Conservation (phyloP, 306 rosid genomes). For the Dryas octopetala region DNA sequence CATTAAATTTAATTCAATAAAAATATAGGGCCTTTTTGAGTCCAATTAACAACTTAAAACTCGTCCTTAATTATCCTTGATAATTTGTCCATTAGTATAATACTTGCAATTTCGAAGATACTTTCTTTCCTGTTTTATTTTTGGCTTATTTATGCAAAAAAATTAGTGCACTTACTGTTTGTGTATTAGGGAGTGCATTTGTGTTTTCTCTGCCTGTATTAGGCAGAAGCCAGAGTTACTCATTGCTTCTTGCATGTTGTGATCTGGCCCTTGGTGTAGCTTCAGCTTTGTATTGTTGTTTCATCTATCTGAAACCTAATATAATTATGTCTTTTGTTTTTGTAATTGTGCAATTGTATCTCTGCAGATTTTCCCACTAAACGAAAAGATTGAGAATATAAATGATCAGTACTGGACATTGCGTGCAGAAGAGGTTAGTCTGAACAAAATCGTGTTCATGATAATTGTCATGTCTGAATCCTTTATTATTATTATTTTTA, state of each 20-base stretch:
- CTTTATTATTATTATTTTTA: neutral
- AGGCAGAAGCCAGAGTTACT: neutral
- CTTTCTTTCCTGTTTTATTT: too few relatives aligned
- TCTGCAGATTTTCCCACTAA: conserved; percentile 53
- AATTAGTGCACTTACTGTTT: neutral
- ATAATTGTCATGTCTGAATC: neutral
- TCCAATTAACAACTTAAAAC: too few relatives aligned
- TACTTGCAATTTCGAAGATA: too few relatives aligned
- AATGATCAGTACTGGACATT: conserved; percentile 75
- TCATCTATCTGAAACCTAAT: neutral
- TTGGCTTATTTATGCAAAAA: too few relatives aligned
- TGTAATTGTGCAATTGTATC: conserved; percentile 1
- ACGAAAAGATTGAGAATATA: conserved; percentile 63
- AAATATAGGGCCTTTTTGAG: too few relatives aligned
- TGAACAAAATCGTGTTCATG: neutral
- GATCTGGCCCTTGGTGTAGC: neutral
- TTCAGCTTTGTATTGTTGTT: neutral
- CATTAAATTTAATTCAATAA: too few relatives aligned
- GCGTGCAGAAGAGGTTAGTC: conserved; percentile 67
- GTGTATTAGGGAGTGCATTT: neutral
- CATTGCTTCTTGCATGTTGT: neutral
- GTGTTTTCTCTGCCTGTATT: neutral
- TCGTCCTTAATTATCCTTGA: too few relatives aligned
- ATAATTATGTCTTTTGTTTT: neutral
- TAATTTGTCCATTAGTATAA: too few relatives aligned